Base-by-base conservation (phyloP, 257 asterid genomes). In the Jasminum sambac region DNA sequence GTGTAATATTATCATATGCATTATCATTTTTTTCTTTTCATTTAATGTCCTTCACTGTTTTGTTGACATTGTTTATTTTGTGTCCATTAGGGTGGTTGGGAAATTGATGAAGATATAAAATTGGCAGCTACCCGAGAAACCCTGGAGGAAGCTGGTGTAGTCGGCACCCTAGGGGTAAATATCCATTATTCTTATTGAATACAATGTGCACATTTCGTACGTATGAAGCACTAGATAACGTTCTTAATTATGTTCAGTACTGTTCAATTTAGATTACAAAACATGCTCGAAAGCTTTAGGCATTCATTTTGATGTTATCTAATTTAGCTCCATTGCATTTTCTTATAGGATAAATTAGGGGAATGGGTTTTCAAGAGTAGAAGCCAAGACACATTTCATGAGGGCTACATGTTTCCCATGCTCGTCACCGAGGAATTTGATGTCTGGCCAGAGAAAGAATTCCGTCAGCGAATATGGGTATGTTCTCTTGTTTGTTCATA, bases 351-450 rank as follows among this genome's bases (percentile, higher is more conserved):
- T 55, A 79, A 85, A 65, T 82, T 93, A 75, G 98, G 98, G 1
- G 85, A 80, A 66, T 93, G 98, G 98, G 78, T 55, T 63, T 93
- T 90, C 84, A 90, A 90, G 85, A 93, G 98, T 91, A 94, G 82
- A 74, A 91, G 97, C 96, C 93, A 85, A 79, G 96, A 87, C 30
- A 83, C 80, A 59, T 86, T 41, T 64, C 96, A 85, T 26, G 96
- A 91, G 80, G 99, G 96, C 1, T 84, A 87, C 70, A 91, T 94
- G 99, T 81, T 94, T 77, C 79, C 99, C 67, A 69, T 94, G 71
- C 70, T 76, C 46, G 97, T 94, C 69, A 81, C 87, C 0, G 96
- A 94, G 79, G 97, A 81, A 66, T 68, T 91, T 44, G 97, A 91
- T 2, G 87, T 81, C 34, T 94, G 99, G 99, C 99, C 99, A 0